These are phyloP conservation scores for Pulchroboletus neoregius DNA, from an alignment of 1,284 basidiomycete species.

Conservation along the genomic window DNA sequence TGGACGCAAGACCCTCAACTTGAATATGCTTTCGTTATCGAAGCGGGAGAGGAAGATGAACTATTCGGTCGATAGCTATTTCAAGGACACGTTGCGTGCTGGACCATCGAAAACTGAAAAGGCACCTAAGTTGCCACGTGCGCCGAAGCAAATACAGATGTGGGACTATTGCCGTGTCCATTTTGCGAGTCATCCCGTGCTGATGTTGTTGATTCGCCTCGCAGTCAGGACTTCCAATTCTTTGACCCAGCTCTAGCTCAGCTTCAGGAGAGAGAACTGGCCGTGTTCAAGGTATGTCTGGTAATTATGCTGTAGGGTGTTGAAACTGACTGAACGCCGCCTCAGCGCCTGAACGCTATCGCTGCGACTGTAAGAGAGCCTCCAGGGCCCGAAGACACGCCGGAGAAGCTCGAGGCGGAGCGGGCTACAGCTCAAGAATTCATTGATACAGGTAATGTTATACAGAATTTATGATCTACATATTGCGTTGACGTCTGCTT, in stretches of 20 bases:
- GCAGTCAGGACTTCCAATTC: conserved; percentile 96
- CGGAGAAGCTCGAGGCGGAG: conserved; percentile 84
- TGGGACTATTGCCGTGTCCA: conserved; percentile 37
- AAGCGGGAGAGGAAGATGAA: conserved; percentile 96
- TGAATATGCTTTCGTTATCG: conserved; percentile 86
- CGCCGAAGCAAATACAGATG: conserved; percentile 88
- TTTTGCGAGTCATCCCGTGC: not conserved
- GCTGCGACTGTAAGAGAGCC: conserved; percentile 69
- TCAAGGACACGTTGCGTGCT: conserved; percentile 87
- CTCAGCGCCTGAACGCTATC: conserved; percentile 68
- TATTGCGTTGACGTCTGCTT: not conserved
- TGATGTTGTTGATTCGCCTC: not conserved
- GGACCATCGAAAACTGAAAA: conserved; percentile 80
- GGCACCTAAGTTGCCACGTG: conserved; percentile 77
- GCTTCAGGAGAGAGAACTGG: conserved; percentile 86
- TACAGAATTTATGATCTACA: not conserved
- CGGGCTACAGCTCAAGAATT: conserved; percentile 78
- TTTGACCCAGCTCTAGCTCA: conserved; percentile 81
- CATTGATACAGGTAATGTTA: conserved; percentile 68
- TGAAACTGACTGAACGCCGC: not conserved
- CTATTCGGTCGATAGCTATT: conserved; percentile 92
- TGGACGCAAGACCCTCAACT: conserved; percentile 67
- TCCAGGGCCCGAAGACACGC: conserved; percentile 69
- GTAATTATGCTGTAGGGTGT: not conserved
- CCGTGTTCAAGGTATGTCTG: conserved; percentile 65